A percentile compares a stretch with the other conserved stretches of the same genome.
Evolutionary conservation across 805 yeast genomes (phyloP).

Genomic region (Yamadazyma laniorum): DNA sequence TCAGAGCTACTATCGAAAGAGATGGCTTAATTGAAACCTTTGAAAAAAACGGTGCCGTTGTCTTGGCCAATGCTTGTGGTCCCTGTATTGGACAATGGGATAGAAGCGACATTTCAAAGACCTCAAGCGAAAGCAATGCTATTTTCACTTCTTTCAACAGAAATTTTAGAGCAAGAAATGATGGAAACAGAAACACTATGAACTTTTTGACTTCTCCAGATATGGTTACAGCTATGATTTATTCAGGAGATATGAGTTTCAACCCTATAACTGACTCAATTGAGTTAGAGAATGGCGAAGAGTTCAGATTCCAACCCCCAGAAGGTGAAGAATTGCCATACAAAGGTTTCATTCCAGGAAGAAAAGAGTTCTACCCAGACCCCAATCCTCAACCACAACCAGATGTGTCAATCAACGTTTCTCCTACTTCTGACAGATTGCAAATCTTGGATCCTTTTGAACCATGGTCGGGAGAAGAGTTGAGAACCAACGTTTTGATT

Average conservation of each 20-base stretch:
- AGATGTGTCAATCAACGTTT: constrained; percentile 61
- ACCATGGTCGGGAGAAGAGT: constrained; percentile 84
- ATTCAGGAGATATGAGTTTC: constrained; percentile 88
- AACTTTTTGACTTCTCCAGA: constrained; percentile 99
- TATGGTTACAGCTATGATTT: constrained; percentile 94
- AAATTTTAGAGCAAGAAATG: constrained; percentile 96
- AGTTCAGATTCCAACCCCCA: constrained; percentile 78
- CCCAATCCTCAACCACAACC: constrained; percentile 64
- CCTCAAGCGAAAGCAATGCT: constrained; percentile 70
- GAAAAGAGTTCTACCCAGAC: constrained; percentile 72
- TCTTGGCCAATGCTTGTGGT: constrained; percentile 97
- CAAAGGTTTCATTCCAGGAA: constrained; percentile 73
- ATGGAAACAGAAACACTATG: constrained; percentile 96
- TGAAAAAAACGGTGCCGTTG: constrained; percentile 84
- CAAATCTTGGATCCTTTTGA: constrained; percentile 87
- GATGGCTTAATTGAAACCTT: constrained; percentile 86
- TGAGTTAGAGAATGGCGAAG: constrained; percentile 62
- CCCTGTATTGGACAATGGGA: constrained; percentile 99
- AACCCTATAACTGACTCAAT: constrained; percentile 90
- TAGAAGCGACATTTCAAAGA: constrained; percentile 71
- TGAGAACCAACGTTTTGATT: constrained; percentile 69
- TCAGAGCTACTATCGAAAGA: constrained; percentile 93
- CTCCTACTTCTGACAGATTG: constrained; percentile 87
- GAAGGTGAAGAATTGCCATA: constrained; percentile 81
- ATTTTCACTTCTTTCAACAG: constrained; percentile 97